Base-by-base conservation (phyloP, 2,329 filamentous ascomycete species). In the Cyphellophora attinorum region DNA sequence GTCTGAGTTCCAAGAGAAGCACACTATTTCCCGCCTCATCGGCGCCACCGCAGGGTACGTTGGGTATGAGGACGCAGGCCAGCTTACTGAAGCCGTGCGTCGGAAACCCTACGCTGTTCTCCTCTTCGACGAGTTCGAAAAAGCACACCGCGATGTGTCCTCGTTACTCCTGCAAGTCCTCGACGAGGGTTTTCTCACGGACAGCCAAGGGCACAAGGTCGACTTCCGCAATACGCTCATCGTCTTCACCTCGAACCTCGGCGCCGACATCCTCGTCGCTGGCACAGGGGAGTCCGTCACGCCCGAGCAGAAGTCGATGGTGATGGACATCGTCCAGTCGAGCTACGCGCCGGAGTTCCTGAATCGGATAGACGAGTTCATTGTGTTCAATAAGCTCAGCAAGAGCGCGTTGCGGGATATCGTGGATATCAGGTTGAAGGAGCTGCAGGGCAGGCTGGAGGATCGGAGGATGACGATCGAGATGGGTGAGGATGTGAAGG, bases 141-240 rank as follows among this genome's bases (percentile, higher is more conserved):
- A 98, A 57, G 91, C 89, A 0, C 91, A 96, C 55, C 80, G 85
- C 35, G 91, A 98, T 50, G 95, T 96, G 46, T 93, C 85, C 0
- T 81, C 88, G 0, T 68, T 98, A 3, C 72, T 98, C 3, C 73
- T 98, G 3, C 91, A 96, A 58, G 89, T 96, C 0, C 74, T 98
- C 1, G 91, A 96, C 53, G 91, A 96, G 57, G 91, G 91, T 3
- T 95, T 91, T 64, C 72, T 98, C 32, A 96, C 89, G 1, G 91
- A 96, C 55, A 79, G 85, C 0, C 89, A 96, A 61, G 91, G 91
- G 19, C 88, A 94, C 65, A 94, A 91, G 59, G 81, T 98, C 40
- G 91, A 96, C 56, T 96, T 96, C 68, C 74, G 83, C 41, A 96
- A 95, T 60, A 95, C 89, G 5, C 82, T 96, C 51, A 95, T 96